A percentile compares a stretch with the other conserved stretches of the same genome.
Evolutionary conservation across 805 yeast genomes (phyloP).

Genomic region (Wickerhamomyces alni): DNA sequence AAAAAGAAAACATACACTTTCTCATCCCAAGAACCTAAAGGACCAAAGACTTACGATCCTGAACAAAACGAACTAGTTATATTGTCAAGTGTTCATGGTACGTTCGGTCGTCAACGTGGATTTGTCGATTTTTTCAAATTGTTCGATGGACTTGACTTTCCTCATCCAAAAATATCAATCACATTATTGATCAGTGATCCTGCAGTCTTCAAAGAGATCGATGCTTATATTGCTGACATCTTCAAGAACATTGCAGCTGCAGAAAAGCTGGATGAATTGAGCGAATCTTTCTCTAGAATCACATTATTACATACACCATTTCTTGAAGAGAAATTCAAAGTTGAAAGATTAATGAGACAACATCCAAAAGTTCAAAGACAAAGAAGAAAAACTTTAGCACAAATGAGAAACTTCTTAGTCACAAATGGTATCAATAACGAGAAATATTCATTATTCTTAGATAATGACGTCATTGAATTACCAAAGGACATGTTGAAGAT

Average conservation of each 20-base stretch:
- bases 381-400: slow-evolving; percentile 21
- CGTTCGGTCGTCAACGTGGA: slow-evolving; percentile 9
- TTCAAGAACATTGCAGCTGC: not conserved
- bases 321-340: slow-evolving; percentile 23
- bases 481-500: slow-evolving; percentile 21
- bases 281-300: slow-evolving; percentile 12
- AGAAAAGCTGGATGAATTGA: slow-evolving; percentile 6
- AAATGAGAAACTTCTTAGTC: slow-evolving; percentile 22
- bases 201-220: slow-evolving; percentile 6
- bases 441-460: slow-evolving; percentile 25
- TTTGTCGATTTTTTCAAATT: slow-evolving; percentile 11
- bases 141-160: slow-evolving; percentile 4
- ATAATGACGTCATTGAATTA: slow-evolving; percentile 24
- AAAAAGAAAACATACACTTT: slow-evolving; percentile 7
- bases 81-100: slow-evolving; percentile 8
- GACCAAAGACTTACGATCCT: slow-evolving; percentile 5
- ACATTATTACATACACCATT: slow-evolving; percentile 31
- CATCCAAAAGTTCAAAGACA: slow-evolving; percentile 12
- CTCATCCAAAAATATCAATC: slow-evolving; percentile 11
- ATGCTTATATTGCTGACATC: slow-evolving; percentile 1
- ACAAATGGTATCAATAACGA: slow-evolving; percentile 21
- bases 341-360: slow-evolving; percentile 15
- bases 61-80: slow-evolving; percentile 11
- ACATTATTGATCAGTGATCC: slow-evolving; percentile 11
- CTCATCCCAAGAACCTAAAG: slow-evolving; percentile 3